Percentiles rank a stretch among this genome's conserved stretches.
Evolutionary conservation across 192 early-diverging fungal genomes (phyloP).

Genomic region (Piromyces sp.): DNA sequence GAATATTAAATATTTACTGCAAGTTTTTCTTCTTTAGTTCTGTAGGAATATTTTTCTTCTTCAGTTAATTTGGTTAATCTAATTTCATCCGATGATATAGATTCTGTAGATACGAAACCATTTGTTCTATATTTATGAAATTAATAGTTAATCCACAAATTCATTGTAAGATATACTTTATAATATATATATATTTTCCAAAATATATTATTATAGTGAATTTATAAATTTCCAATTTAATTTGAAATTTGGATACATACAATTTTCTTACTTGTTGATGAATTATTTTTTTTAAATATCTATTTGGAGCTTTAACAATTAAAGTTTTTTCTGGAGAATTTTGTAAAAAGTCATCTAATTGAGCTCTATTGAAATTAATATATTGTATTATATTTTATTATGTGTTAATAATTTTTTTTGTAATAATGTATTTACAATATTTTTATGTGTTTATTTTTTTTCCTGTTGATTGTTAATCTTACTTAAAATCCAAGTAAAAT

Average conservation of each 20-base stretch:
- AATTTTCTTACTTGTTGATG: conserved; percentile 49
- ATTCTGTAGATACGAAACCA: background rate
- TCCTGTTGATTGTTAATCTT: background rate
- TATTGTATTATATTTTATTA: background rate
- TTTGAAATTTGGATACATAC: conserved; percentile 15
- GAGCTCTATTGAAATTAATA: conserved; percentile 8
- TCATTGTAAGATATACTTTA: too few species aligned
- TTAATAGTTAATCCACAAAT: too few species aligned
- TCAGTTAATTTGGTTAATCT: conserved; percentile 23
- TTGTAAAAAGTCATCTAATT: conserved; percentile 28
- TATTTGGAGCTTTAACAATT: conserved; percentile 26
- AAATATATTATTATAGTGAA: too few species aligned
- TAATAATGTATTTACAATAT: too few species aligned
- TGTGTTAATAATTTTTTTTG: too few species aligned
- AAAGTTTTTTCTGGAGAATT: conserved; percentile 17
- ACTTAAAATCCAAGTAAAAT: conserved; percentile 26
- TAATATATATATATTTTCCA: too few species aligned
- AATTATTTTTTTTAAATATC: conserved; percentile 52
- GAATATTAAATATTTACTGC: background rate
- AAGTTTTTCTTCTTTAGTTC: conserved; percentile 3
- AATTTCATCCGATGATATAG: conserved; percentile 5
- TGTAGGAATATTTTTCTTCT: conserved; percentile 17
- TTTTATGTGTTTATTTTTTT: too few species aligned
- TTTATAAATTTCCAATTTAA: conserved; percentile 16
- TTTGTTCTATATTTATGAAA: conserved; percentile 15